Evolutionary conservation across 192 early-diverging fungal species (phyloP).

Genomic region (Backusella sp.): DNA sequence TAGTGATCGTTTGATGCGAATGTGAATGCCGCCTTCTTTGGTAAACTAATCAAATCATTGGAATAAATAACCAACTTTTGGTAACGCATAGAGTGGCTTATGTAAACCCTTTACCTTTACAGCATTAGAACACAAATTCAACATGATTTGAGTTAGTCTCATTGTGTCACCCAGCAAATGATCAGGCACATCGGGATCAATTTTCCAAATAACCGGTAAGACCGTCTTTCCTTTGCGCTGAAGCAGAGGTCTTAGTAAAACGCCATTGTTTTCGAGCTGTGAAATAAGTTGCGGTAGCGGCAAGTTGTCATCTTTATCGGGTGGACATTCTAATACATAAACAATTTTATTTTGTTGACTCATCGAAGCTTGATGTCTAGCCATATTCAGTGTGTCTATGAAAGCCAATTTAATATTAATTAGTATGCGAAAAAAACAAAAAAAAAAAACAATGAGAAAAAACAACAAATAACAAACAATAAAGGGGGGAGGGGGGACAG

Average conservation of each 20-base stretch:
- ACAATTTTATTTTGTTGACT: constrained; percentile 31
- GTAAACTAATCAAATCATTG: constrained; percentile 28
- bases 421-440: neutral
- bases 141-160: constrained; percentile 47
- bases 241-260: constrained; percentile 8
- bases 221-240: constrained; percentile 23
- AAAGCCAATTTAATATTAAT: neutral
- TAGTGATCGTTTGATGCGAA: constrained; percentile 31
- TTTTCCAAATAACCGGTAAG: constrained; percentile 50
- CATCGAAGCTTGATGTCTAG: constrained; percentile 35
- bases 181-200: constrained; percentile 48
- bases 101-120: constrained; percentile 39
- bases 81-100: neutral
- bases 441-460: neutral
- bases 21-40: constrained; percentile 31
- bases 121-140: constrained; percentile 53
- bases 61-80: neutral
- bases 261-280: constrained; percentile 13
- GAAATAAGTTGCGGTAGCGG: constrained; percentile 27
- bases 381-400: constrained; percentile 40
- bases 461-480: neutral
- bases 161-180: constrained; percentile 51
- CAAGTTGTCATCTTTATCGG: constrained; percentile 29
- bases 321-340: constrained; percentile 31
- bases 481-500: neutral